These are phyloP conservation scores for Hypericum androsaemum DNA, from an alignment of 345 rosid species.

Conservation along the genomic window DNA sequence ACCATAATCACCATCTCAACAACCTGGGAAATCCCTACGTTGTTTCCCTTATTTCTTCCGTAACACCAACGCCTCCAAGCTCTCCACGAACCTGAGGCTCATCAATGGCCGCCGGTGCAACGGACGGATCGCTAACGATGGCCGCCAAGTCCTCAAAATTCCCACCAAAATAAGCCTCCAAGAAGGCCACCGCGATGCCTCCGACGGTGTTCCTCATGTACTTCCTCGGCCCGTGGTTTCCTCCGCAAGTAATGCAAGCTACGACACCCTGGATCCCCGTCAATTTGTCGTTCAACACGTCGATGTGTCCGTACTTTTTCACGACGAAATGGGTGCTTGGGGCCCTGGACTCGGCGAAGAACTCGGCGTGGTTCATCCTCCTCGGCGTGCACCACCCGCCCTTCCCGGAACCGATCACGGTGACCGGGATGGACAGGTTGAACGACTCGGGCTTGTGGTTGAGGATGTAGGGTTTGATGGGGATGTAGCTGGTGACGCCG, in stretches of 20 bases:
- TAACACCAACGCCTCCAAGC: no score
- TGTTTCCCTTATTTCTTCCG: no score
- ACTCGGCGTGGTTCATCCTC: slow-evolving; percentile 21
- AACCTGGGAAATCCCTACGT: no score
- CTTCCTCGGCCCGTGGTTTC: slow-evolving; percentile 11
- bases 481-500: not conserved
- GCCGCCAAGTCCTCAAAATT: slow-evolving; percentile 9
- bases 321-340: slow-evolving; percentile 28
- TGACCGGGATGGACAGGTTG: slow-evolving; percentile 7
- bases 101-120: slow-evolving; percentile 23
- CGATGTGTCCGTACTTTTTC: slow-evolving; percentile 34
- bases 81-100: no score
- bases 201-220: slow-evolving; percentile 27
- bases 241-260: slow-evolving; percentile 8
- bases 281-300: slow-evolving; percentile 24
- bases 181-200: slow-evolving; percentile 33
- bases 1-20: no score
- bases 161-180: slow-evolving; percentile 16
- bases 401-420: not conserved
- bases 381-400: slow-evolving; percentile 24
- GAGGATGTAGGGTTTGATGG: slow-evolving; percentile 19
- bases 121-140: slow-evolving; percentile 14
- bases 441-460: slow-evolving; percentile 13
- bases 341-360: slow-evolving; percentile 25
- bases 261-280: not conserved